Percentiles rank a stretch among this genome's conserved stretches.
These are phyloP conservation scores for Perilla frutescens DNA, from an alignment of 257 asterid species.

Conservation along the genomic window DNA sequence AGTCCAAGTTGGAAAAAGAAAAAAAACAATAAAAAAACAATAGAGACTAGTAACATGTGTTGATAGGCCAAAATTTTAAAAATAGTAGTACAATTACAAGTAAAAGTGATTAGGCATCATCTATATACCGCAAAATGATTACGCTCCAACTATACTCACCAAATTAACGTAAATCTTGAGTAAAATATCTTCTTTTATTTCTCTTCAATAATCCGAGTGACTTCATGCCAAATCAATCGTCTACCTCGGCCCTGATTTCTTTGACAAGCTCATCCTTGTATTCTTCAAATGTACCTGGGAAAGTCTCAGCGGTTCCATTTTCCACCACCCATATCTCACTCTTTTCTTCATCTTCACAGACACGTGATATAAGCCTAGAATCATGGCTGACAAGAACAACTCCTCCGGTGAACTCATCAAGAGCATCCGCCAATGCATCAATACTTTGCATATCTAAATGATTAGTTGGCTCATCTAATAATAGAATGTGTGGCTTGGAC, in stretches of 20 bases:
- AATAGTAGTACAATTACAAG: neutral
- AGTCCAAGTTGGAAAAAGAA: too few relatives aligned
- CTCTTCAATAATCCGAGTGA: neutral
- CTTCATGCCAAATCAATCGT: conserved; percentile 42
- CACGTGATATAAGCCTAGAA: conserved; percentile 67
- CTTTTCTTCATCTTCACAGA: conserved; percentile 65
- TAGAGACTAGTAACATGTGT: too few relatives aligned
- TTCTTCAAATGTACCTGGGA: conserved; percentile 62
- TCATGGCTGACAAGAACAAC: conserved; percentile 77
- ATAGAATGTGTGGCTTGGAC: conserved; percentile 72
- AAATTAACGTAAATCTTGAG: neutral
- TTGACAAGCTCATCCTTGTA: conserved; percentile 70
- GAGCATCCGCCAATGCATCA: conserved; percentile 74
- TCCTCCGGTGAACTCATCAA: conserved; percentile 74
- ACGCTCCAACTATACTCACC: neutral
- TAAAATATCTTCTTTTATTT: conserved; percentile 10
- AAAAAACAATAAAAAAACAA: too few relatives aligned
- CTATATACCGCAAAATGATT: conserved; percentile 1
- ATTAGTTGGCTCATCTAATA: conserved; percentile 74
- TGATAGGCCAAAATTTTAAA: too few relatives aligned
- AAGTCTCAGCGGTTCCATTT: conserved; percentile 63
- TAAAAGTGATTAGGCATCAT: neutral
- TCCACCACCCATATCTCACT: conserved; percentile 74
- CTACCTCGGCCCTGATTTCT: conserved; percentile 67
- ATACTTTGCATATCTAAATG: conserved; percentile 84